These are phyloP conservation scores for Fusarium camptoceras DNA, from an alignment of 2,329 filamentous ascomycete species.

Conservation along the genomic window DNA sequence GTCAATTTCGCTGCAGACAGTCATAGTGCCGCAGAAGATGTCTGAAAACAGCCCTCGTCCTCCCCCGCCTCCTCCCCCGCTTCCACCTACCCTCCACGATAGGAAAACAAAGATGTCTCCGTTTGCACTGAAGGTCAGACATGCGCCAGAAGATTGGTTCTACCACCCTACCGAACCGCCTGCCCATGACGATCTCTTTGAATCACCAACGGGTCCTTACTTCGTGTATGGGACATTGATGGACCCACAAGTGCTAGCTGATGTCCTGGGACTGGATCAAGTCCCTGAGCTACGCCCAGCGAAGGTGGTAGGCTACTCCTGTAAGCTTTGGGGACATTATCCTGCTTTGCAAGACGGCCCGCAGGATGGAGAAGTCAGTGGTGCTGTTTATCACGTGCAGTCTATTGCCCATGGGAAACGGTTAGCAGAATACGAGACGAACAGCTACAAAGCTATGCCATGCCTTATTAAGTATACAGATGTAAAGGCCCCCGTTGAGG, in stretches of 20 bases:
- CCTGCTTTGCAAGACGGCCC: not conserved
- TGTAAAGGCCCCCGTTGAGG: not conserved
- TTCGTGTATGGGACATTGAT: slow-evolving; percentile 18
- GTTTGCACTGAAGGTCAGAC: not conserved
- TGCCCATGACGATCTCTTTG: not conserved
- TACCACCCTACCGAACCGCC: not conserved
- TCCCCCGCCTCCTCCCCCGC: not conserved
- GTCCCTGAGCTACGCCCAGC: not conserved
- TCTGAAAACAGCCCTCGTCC: not conserved
- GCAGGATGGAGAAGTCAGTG: not conserved
- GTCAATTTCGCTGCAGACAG: not conserved
- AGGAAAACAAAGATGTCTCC: not conserved
- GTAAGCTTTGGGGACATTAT: slow-evolving; percentile 16
- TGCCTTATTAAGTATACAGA: not conserved
- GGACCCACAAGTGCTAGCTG: not conserved
- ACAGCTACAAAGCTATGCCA: not conserved
- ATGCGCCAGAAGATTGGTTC: not conserved
- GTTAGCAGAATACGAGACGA: slow-evolving; percentile 10
- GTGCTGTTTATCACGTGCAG: not conserved
- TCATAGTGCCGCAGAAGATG: not conserved
- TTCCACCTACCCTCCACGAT: not conserved
- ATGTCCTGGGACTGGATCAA: not conserved
- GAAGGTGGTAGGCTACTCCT: not conserved
- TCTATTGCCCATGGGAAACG: not conserved
- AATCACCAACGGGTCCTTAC: not conserved